Percentiles rank a stretch among this genome's conserved stretches.
These are phyloP conservation scores for Ophiostoma montium DNA, from an alignment of 2,329 filamentous ascomycete genomes.

Conservation along the genomic window DNA sequence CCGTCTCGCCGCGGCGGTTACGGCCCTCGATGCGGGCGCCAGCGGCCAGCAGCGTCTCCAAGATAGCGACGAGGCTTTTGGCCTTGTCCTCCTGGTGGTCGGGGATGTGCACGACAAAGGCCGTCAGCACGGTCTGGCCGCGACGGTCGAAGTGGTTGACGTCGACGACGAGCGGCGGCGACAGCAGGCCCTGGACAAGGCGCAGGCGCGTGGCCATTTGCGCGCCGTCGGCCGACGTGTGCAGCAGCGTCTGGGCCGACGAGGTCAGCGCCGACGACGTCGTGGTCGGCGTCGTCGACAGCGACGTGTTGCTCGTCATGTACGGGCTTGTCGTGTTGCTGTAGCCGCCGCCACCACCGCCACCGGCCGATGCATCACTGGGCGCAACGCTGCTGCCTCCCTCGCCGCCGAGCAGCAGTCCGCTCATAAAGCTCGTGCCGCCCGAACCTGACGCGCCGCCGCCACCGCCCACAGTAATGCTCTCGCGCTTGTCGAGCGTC, in stretches of 20 bases:
- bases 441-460: background rate
- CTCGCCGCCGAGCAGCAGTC: conserved; percentile 8
- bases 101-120: conserved; percentile 35
- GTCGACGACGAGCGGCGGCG: conserved; percentile 28
- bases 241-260: conserved; percentile 8
- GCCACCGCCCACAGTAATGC: conserved; percentile 5
- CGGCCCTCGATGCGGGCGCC: conserved; percentile 35
- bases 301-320: background rate
- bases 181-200: conserved; percentile 18
- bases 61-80: conserved; percentile 28
- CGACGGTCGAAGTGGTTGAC: conserved; percentile 37
- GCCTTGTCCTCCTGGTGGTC: conserved; percentile 36
- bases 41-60: conserved; percentile 27
- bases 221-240: conserved; percentile 11
- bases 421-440: conserved; percentile 8
- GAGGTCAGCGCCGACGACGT: background rate
- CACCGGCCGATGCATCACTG: background rate
- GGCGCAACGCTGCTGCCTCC: background rate
- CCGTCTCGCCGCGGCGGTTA: conserved; percentile 40
- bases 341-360: background rate
- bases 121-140: conserved; percentile 42
- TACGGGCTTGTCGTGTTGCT: conserved; percentile 3
- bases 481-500: conserved; percentile 21
- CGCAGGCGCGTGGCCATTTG: conserved; percentile 17
- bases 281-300: background rate